Percentiles rank a stretch among this genome's conserved stretches.
phyloP scores from a whole-genome alignment of 345 rosid genomes.

The Pseudoturritis turrita region DNA sequence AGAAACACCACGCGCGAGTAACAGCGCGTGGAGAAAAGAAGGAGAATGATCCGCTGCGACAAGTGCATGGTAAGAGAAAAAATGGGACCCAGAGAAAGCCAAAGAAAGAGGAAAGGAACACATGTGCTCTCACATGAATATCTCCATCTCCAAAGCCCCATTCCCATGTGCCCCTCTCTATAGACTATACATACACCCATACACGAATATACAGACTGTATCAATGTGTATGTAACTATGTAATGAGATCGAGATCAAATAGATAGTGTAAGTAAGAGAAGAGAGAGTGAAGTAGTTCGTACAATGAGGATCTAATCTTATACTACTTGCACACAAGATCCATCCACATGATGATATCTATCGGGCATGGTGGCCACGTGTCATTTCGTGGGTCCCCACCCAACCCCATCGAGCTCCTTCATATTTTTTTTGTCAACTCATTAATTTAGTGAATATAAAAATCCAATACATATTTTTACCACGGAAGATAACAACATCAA shows the following conservation, averaged over 20 bases:
- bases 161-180: slow-evolving; percentile 9
- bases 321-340: slow-evolving; percentile 13
- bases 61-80: slow-evolving; percentile 1
- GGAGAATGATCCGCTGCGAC: background rate
- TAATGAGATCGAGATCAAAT: background rate
- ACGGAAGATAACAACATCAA: no score
- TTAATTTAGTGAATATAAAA: background rate
- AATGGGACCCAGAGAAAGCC: slow-evolving; percentile 6
- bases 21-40: background rate
- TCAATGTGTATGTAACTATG: no score
- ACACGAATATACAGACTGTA: background rate
- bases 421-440: slow-evolving; percentile 10
- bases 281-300: slow-evolving; percentile 15
- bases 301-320: slow-evolving; percentile 25
- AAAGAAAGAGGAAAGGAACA: background rate
- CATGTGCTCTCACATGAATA: slow-evolving; percentile 30
- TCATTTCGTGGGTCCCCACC: background rate
- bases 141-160: slow-evolving; percentile 17
- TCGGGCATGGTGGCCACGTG: slow-evolving; percentile 27
- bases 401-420: background rate
- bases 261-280: background rate
- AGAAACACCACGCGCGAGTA: background rate
- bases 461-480: no score
- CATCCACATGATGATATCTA: slow-evolving; percentile 28
- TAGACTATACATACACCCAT: no score